These are phyloP conservation scores for Mucor circinelloides DNA, from an alignment of 371 early-diverging fungal genomes.

Conservation along the genomic window DNA sequence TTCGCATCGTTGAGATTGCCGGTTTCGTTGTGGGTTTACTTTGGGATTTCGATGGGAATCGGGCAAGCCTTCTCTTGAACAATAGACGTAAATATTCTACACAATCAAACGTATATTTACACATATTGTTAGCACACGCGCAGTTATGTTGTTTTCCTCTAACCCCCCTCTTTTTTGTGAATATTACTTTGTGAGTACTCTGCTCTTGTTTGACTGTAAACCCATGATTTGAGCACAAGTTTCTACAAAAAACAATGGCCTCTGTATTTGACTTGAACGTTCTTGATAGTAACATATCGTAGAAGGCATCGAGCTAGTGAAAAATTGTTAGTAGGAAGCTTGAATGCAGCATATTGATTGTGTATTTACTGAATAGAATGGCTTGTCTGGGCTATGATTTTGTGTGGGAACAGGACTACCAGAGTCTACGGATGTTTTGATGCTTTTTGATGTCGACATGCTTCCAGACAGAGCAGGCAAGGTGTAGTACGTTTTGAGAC, in stretches of 20 bases:
- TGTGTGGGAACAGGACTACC: conserved; percentile 24
- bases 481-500: no score
- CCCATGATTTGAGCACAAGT: conserved; percentile 59
- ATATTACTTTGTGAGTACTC: conserved; percentile 60
- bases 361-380: conserved; percentile 28
- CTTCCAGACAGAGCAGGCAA: background rate
- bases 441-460: conserved; percentile 12
- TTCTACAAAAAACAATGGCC: conserved; percentile 60
- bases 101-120: background rate
- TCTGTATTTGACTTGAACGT: conserved; percentile 39
- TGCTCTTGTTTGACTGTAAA: conserved; percentile 73
- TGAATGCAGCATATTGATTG: background rate
- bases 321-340: background rate
- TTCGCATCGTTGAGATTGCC: conserved; percentile 63
- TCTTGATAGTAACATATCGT: conserved; percentile 32
- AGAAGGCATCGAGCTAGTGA: conserved; percentile 40
- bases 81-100: conserved; percentile 67
- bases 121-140: background rate
- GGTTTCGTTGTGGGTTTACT: conserved; percentile 58
- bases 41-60: conserved; percentile 63
- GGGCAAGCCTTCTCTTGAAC: conserved; percentile 67
- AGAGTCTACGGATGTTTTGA: conserved; percentile 8
- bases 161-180: background rate
- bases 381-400: conserved; percentile 27
- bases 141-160: background rate